A percentile compares a stretch with the other conserved stretches of the same genome.
phyloP scores from a whole-genome alignment of 768 basidiomycete species.

The Lentinula edodes region DNA sequence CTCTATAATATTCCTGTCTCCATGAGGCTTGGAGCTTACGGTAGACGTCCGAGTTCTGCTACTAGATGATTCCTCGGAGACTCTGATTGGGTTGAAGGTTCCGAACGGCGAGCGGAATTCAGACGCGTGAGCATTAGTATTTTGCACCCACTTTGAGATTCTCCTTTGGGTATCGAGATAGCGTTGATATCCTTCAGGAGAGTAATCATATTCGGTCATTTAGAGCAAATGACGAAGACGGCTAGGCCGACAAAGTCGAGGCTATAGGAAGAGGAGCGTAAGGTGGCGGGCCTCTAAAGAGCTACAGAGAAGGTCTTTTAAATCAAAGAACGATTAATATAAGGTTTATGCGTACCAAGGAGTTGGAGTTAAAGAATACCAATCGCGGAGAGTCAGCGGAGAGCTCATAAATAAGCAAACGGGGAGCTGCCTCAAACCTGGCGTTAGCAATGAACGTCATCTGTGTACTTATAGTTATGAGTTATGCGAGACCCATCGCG shows the following conservation, averaged over 20 bases:
- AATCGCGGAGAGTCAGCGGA: background rate
- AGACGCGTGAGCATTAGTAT: constrained; percentile 21
- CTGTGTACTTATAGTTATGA: background rate
- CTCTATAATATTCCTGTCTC: background rate
- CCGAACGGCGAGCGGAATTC: constrained; percentile 5
- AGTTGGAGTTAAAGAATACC: background rate
- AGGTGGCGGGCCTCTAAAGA: background rate
- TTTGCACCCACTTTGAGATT: constrained; percentile 35
- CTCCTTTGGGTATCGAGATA: constrained; percentile 34
- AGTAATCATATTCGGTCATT: constrained; percentile 49
- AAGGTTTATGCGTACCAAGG: background rate
- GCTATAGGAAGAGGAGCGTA: background rate
- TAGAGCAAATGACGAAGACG: background rate
- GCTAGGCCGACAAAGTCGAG: background rate
- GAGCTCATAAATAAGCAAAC: background rate
- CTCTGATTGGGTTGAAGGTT: background rate
- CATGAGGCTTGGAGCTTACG: background rate
- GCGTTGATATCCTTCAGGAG: constrained; percentile 40
- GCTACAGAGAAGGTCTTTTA: no score
- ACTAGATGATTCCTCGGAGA: background rate
- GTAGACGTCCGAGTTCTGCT: background rate
- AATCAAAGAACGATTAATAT: no score
- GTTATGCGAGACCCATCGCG: background rate
- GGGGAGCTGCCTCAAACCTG: background rate
- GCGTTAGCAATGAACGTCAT: background rate